Conservation (phyloP, 768 basidiomycete species). For the Collybiopsis confluens region DNA sequence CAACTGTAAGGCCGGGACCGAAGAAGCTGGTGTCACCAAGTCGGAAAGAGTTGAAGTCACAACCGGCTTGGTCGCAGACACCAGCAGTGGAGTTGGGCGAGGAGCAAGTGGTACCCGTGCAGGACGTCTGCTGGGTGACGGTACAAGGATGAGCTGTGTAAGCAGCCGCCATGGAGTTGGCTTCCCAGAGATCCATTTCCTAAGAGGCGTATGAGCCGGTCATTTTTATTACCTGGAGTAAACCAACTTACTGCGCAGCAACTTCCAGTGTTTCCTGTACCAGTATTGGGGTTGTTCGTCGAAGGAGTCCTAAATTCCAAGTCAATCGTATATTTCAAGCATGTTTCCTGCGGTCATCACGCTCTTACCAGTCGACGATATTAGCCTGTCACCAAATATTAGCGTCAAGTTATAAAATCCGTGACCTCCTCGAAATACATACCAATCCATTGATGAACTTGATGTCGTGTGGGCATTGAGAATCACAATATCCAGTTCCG, state of each 20-base stretch:
- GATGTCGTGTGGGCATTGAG: slow-evolving; percentile 58
- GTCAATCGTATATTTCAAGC: too few relatives aligned
- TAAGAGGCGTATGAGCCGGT: too few relatives aligned
- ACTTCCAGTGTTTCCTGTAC: slow-evolving; percentile 10
- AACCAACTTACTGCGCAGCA: slow-evolving; percentile 16
- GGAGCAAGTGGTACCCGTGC: slow-evolving; percentile 29
- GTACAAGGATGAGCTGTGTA: slow-evolving; percentile 40
- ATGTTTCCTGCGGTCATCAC: too few relatives aligned
- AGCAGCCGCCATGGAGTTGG: slow-evolving; percentile 35
- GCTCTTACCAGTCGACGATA: slow-evolving; percentile 31
- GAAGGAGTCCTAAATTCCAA: slow-evolving; percentile 13
- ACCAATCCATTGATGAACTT: slow-evolving; percentile 62
- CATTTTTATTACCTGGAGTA: too few relatives aligned
- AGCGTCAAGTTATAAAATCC: neutral
- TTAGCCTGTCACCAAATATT: slow-evolving; percentile 23
- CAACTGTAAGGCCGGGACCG: slow-evolving; percentile 32
- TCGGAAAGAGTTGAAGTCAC: slow-evolving; percentile 46
- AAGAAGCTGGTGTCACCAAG: slow-evolving; percentile 36
- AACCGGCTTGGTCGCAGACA: slow-evolving; percentile 39
- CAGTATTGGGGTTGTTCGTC: slow-evolving; percentile 26
- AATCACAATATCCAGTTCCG: slow-evolving; percentile 65
- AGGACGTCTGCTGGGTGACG: slow-evolving; percentile 29
- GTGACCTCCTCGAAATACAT: slow-evolving; percentile 9
- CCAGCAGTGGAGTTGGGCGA: slow-evolving; percentile 18
- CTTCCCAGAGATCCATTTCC: slow-evolving; percentile 29